phyloP scores from a whole-genome alignment of 176 grass and related monocot genomes.

The Aegilops tauschii region DNA sequence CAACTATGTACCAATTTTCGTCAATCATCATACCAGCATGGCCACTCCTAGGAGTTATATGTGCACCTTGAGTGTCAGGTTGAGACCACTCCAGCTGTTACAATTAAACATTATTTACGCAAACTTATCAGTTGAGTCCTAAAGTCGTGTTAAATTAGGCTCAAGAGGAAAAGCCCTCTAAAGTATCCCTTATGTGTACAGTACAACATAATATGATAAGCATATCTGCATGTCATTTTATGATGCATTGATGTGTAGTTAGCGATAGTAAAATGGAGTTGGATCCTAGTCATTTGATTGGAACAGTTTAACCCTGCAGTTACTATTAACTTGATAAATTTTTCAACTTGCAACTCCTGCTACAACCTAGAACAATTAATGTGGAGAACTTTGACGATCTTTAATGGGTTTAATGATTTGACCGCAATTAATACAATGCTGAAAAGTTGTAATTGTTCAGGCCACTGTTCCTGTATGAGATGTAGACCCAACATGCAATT shows the following conservation, averaged over 20 bases:
- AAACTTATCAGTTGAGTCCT: background rate
- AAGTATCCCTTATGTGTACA: background rate
- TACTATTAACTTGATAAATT: background rate
- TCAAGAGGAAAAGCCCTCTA: background rate
- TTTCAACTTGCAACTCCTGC: background rate
- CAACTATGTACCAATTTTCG: constrained; percentile 97
- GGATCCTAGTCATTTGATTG: background rate
- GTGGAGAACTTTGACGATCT: background rate
- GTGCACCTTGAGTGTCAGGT: constrained; percentile 83
- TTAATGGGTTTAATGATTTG: background rate
- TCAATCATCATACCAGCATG: constrained; percentile 81
- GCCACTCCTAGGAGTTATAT: constrained; percentile 85
- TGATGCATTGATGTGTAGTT: constrained; percentile 16
- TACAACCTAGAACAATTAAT: background rate
- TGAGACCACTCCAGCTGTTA: constrained; percentile 96
- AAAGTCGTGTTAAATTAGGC: background rate
- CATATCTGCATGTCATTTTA: background rate
- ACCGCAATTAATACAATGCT: too few relatives aligned
- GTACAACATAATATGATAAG: background rate
- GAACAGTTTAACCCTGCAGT: background rate
- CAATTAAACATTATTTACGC: constrained; percentile 21
- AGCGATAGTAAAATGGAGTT: constrained; percentile 13
- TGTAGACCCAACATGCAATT: too few relatives aligned
- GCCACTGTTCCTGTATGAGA: too few relatives aligned
- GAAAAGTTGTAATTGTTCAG: too few relatives aligned